These are phyloP conservation scores for Neodidymelliopsis sp. DNA, from an alignment of 2,329 filamentous ascomycete species.

Conservation along the genomic window DNA sequence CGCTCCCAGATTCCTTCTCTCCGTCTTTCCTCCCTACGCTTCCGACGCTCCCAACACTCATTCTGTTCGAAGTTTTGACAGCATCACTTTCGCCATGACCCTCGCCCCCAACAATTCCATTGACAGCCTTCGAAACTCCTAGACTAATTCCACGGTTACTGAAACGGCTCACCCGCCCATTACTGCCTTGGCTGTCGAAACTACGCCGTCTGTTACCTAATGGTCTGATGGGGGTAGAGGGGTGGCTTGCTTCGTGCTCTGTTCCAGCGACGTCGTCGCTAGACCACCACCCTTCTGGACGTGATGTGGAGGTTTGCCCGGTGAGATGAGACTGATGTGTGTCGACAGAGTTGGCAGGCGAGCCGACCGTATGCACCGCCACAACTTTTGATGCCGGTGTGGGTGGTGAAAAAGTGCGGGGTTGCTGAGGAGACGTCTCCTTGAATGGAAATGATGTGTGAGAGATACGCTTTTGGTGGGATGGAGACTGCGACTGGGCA, in stretches of 20 bases:
- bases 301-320: constrained; percentile 37
- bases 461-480: constrained; percentile 16
- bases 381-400: constrained; percentile 12
- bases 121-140: constrained; percentile 43
- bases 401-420: background rate
- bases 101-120: constrained; percentile 36
- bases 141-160: constrained; percentile 45
- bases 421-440: background rate
- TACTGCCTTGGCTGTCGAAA: constrained; percentile 40
- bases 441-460: constrained; percentile 28
- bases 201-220: constrained; percentile 23
- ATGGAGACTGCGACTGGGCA: constrained; percentile 24
- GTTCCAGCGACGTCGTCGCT: constrained; percentile 48
- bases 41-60: constrained; percentile 3
- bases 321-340: constrained; percentile 37
- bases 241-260: constrained; percentile 26
- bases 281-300: constrained; percentile 51
- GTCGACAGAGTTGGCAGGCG: constrained; percentile 30
- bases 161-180: constrained; percentile 34
- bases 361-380: constrained; percentile 21
- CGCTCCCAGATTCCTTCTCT: too few relatives aligned
- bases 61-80: background rate
- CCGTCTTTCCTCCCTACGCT: constrained; percentile 22
- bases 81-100: constrained; percentile 33
- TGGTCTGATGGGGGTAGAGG: constrained; percentile 23